Conservation (phyloP, 1,284 basidiomycete species). For the Heterobasidion parviporum region DNA sequence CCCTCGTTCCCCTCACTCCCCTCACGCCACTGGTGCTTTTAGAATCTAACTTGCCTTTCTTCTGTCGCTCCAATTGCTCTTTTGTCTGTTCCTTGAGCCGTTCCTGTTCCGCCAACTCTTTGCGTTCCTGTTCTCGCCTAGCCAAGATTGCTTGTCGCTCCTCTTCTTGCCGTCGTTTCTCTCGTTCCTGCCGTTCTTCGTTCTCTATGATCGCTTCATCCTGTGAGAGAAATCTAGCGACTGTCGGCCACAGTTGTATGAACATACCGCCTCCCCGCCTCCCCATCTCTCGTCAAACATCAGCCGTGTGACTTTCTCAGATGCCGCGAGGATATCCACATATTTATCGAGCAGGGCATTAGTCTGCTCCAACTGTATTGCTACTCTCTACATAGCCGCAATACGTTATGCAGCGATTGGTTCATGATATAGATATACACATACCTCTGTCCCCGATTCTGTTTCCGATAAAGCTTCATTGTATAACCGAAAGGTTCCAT, state of each 20-base stretch:
- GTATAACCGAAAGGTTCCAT: conserved; percentile 55
- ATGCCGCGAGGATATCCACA: conserved; percentile 55
- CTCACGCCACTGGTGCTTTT: conserved; percentile 24
- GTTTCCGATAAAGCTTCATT: conserved; percentile 56
- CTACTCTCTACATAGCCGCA: conserved; percentile 39
- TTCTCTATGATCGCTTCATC: conserved; percentile 34
- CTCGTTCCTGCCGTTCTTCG: conserved; percentile 40
- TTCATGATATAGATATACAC: conserved; percentile 10
- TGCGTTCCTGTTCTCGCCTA: conserved; percentile 41
- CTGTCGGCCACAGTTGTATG: not conserved
- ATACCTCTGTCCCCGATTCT: conserved; percentile 58
- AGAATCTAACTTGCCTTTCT: conserved; percentile 15
- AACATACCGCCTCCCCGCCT: conserved; percentile 57
- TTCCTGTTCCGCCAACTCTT: conserved; percentile 43
- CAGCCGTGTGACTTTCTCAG: conserved; percentile 55
- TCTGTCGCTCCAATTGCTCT: conserved; percentile 20
- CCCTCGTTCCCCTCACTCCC: conserved; percentile 29
- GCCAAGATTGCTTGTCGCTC: conserved; percentile 38
- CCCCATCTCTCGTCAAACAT: conserved; percentile 70
- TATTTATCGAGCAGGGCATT: conserved; percentile 69
- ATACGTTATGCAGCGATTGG: not conserved
- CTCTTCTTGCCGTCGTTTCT: conserved; percentile 39
- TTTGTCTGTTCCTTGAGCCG: conserved; percentile 37
- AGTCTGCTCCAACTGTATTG: conserved; percentile 56
- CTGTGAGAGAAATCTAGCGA: no score